phyloP scores from a whole-genome alignment of 2,329 filamentous ascomycete genomes.

The Fusarium xylarioides region DNA sequence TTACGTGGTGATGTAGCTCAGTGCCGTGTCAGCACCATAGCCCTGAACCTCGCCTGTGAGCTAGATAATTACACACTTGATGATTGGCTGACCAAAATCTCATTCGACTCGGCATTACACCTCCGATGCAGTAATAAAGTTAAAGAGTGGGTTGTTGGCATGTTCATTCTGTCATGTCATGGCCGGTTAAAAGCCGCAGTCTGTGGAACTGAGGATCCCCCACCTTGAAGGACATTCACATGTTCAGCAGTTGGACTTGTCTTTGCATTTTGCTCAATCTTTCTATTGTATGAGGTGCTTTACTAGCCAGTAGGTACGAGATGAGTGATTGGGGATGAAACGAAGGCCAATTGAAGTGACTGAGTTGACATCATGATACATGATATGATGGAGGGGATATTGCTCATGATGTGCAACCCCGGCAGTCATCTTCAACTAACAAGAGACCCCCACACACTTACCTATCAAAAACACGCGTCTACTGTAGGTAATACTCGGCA shows the following conservation, averaged over 20 bases:
- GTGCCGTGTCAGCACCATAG: constrained; percentile 4
- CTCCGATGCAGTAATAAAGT: constrained; percentile 14
- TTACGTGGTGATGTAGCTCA: not conserved
- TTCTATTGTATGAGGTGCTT: not conserved
- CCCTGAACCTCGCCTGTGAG: not conserved
- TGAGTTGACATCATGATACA: constrained; percentile 15
- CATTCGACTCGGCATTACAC: not conserved
- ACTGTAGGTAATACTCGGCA: constrained; percentile 20
- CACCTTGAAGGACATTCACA: constrained; percentile 2
- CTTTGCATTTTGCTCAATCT: not conserved
- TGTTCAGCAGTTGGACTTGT: not conserved
- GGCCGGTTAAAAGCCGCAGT: constrained; percentile 35
- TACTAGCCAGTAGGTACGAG: fast-evolving
- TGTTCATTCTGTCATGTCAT: constrained; percentile 17
- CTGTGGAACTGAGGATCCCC: constrained; percentile 15
- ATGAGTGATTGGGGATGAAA: not conserved
- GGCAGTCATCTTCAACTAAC: constrained; percentile 2
- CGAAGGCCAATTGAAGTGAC: not conserved
- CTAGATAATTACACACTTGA: constrained; percentile 17
- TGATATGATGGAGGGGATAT: constrained; percentile 2
- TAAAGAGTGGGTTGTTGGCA: not conserved
- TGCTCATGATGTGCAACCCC: constrained; percentile 11
- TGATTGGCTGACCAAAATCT: constrained; percentile 15
- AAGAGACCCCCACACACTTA: constrained; percentile 11
- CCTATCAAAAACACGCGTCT: constrained; percentile 14